Evolutionary conservation across 2,329 filamentous ascomycete species (phyloP).

Genomic region (Stagonosporopsis chrysanthemi): DNA sequence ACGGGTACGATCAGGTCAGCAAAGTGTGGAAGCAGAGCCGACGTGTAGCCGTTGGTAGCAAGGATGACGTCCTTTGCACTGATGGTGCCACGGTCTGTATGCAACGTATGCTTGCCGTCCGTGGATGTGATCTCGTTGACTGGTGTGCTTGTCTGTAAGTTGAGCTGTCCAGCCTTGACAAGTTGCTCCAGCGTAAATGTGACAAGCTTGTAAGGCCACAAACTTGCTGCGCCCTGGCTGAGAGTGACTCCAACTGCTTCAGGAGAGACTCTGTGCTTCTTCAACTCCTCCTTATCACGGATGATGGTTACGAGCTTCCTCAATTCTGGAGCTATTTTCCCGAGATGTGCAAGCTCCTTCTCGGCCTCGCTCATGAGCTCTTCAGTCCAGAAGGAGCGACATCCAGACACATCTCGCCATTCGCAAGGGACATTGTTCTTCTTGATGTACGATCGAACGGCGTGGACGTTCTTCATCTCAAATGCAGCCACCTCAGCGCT

Average conservation of each 20-base stretch:
- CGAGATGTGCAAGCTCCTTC: conserved; percentile 60
- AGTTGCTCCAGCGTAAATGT: conserved; percentile 72
- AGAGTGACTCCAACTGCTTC: conserved; percentile 69
- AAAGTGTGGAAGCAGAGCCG: conserved; percentile 73
- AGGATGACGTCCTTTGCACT: conserved; percentile 71
- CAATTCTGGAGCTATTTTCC: conserved; percentile 64
- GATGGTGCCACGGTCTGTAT: conserved; percentile 74
- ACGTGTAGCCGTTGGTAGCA: conserved; percentile 85
- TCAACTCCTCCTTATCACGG: conserved; percentile 55
- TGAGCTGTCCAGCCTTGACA: conserved; percentile 61
- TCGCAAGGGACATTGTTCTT: conserved; percentile 71
- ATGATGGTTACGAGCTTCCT: conserved; percentile 53
- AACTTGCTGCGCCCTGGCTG: conserved; percentile 69
- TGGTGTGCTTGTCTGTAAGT: conserved; percentile 77
- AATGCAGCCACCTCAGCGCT: conserved; percentile 71
- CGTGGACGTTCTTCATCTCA: conserved; percentile 72
- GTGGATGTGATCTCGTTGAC: conserved; percentile 53
- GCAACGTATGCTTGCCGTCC: conserved; percentile 62
- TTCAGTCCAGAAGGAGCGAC: conserved; percentile 68
- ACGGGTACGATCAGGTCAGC: conserved; percentile 77
- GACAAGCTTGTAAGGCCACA: conserved; percentile 89
- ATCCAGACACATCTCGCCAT: conserved; percentile 69
- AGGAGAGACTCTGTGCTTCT: conserved; percentile 56
- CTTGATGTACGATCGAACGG: conserved; percentile 65
- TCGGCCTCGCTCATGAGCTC: conserved; percentile 63